Conservation (phyloP, 148 eudicot species). For the Rhododendron molle region DNA sequence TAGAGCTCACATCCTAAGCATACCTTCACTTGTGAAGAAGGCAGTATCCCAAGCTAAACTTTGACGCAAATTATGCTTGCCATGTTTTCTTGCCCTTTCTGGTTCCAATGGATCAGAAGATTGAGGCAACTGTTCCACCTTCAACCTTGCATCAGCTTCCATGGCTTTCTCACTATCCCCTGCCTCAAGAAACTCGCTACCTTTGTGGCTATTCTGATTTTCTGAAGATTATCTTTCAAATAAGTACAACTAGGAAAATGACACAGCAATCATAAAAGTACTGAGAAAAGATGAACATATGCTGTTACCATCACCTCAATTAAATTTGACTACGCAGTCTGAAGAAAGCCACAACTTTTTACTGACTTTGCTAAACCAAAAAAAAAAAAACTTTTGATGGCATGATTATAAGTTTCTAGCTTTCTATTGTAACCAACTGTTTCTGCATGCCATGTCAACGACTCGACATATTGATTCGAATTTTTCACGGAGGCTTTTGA, state of each 20-base stretch:
- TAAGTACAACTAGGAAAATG: background rate
- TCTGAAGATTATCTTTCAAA: conserved; percentile 6
- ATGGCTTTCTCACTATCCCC: conserved; percentile 20
- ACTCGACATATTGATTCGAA: background rate
- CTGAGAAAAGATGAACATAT: background rate
- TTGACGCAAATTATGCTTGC: conserved; percentile 71
- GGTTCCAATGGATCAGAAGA: conserved; percentile 38
- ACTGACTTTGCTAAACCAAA: background rate
- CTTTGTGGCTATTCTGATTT: background rate
- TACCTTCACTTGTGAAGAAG: conserved; percentile 89
- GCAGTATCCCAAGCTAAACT: conserved; percentile 99
- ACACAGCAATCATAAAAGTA: background rate
- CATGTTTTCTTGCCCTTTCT: conserved; percentile 27
- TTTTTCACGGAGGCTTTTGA: background rate
- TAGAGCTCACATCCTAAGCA: conserved; percentile 3
- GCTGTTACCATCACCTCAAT: background rate
- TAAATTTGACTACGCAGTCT: background rate
- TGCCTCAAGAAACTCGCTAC: background rate
- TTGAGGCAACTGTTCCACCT: conserved; percentile 25
- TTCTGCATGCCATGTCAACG: background rate
- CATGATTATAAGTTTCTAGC: background rate
- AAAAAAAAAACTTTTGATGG: background rate
- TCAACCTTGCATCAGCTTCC: conserved; percentile 5
- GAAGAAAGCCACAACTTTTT: background rate
- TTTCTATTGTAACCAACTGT: background rate